Conservation (phyloP, 139 green algal genomes). For the Coccomyxa sp. region DNA sequence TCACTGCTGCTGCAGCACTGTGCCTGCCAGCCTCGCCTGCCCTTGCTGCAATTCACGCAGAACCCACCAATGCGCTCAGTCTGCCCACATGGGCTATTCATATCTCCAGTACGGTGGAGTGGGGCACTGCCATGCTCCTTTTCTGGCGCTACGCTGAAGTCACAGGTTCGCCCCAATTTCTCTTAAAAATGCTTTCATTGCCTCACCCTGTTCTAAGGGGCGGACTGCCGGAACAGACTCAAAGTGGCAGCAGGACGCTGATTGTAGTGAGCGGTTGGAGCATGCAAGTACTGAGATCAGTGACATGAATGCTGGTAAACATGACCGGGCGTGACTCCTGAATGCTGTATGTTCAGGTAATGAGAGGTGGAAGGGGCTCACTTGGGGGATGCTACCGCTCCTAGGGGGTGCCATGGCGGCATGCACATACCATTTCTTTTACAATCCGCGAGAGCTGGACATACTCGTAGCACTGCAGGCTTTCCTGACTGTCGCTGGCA, state of each 20-base stretch:
- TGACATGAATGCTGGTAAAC: not conserved
- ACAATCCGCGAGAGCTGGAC: conserved; percentile 67
- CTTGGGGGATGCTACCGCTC: conserved; percentile 87
- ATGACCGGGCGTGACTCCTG: not conserved
- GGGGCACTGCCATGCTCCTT: conserved; percentile 79
- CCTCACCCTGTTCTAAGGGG: too few species aligned
- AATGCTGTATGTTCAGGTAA: conserved; percentile 34
- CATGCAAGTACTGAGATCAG: not conserved
- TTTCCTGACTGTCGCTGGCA: conserved; percentile 37
- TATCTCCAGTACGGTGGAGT: conserved; percentile 78
- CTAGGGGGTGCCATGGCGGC: conserved; percentile 77
- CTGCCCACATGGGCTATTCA: conserved; percentile 99
- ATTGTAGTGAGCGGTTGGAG: not conserved
- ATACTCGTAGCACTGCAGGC: conserved; percentile 78
- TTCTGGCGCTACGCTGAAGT: conserved; percentile 87
- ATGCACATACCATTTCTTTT: conserved; percentile 92
- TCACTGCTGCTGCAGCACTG: not conserved
- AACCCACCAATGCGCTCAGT: conserved; percentile 92
- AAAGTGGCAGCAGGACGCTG: not conserved
- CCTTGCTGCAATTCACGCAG: conserved; percentile 29
- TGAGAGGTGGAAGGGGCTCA: conserved; percentile 78
- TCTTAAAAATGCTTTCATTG: not conserved
- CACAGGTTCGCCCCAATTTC: conserved; percentile 11
- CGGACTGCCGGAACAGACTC: too few species aligned
- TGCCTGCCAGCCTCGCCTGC: not conserved